Conservation (phyloP, 192 early-diverging fungal genomes). For the Coemansia interrupta region DNA sequence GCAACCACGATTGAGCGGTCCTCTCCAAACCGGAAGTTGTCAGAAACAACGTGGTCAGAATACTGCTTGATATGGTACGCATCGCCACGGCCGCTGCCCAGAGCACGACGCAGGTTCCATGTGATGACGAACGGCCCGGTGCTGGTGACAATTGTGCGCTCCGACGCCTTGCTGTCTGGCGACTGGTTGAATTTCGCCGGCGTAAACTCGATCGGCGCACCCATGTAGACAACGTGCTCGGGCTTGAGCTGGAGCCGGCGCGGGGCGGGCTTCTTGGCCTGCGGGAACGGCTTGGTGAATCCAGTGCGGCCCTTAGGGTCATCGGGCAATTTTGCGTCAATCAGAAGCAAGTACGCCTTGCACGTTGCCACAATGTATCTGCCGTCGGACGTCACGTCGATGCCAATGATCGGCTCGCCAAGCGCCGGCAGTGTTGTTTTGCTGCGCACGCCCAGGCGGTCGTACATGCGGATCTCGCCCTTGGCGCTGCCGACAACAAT, state of each 20-base stretch:
- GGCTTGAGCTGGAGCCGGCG: conserved; percentile 77
- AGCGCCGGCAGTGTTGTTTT: conserved; percentile 83
- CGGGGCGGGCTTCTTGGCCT: conserved; percentile 65
- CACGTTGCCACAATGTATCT: conserved; percentile 86
- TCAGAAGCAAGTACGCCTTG: conserved; percentile 76
- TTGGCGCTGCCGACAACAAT: conserved; percentile 77
- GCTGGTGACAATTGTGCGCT: conserved; percentile 83
- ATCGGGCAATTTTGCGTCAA: conserved; percentile 64
- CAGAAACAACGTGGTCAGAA: conserved; percentile 74
- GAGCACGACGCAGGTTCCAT: conserved; percentile 86
- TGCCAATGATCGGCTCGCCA: conserved; percentile 83
- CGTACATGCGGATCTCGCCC: conserved; percentile 86
- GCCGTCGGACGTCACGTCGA: conserved; percentile 86
- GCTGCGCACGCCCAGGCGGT: conserved; percentile 73
- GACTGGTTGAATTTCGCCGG: conserved; percentile 86
- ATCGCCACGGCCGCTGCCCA: conserved; percentile 69
- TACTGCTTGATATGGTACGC: conserved; percentile 87
- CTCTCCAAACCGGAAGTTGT: conserved; percentile 86
- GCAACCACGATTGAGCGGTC: conserved; percentile 85
- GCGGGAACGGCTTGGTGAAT: conserved; percentile 68
- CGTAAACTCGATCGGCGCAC: conserved; percentile 68
- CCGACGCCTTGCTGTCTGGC: conserved; percentile 55
- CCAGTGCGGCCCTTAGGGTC: conserved; percentile 57
- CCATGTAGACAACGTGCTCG: conserved; percentile 84
- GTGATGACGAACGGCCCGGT: conserved; percentile 88